Conservation (phyloP, 768 basidiomycete genomes). For the Chlorophyllum brunneum region DNA sequence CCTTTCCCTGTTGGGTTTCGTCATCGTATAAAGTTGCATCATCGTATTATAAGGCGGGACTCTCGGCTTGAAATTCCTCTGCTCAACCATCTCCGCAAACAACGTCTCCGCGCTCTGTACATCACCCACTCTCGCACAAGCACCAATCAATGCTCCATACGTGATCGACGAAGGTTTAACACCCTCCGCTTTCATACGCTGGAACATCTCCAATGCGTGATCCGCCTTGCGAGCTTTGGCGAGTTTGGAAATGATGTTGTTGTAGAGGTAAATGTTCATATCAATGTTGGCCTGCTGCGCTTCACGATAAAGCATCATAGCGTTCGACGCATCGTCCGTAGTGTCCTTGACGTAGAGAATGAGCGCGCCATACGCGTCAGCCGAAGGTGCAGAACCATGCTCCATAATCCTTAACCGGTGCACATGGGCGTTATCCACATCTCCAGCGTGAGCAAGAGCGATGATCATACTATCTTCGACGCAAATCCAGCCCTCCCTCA, state of each 20-base stretch:
- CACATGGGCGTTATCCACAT: conserved; percentile 74
- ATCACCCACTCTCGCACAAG: conserved; percentile 93
- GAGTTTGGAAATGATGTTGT: conserved; percentile 95
- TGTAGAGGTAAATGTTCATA: conserved; percentile 89
- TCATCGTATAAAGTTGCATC: conserved; percentile 94
- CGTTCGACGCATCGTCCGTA: conserved; percentile 91
- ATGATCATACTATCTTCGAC: conserved; percentile 91
- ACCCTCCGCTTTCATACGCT: conserved; percentile 69
- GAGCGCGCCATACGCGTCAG: conserved; percentile 90
- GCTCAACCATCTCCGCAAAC: conserved; percentile 79
- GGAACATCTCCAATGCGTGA: conserved; percentile 82
- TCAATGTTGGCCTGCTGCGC: conserved; percentile 60
- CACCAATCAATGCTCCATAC: conserved; percentile 91
- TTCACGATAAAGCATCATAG: conserved; percentile 81
- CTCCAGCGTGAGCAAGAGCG: conserved; percentile 77
- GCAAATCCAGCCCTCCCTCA: conserved; percentile 57
- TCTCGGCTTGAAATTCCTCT: conserved; percentile 76
- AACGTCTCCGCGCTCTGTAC: conserved; percentile 72
- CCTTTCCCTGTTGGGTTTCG: conserved; percentile 79
- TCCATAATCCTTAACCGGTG: conserved; percentile 78
- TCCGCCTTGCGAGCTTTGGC: conserved; percentile 94
- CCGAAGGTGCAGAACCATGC: conserved; percentile 71
- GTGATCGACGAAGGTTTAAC: conserved; percentile 80
- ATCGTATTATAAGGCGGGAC: conserved; percentile 98
- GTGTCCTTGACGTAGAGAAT: conserved; percentile 88